These are phyloP conservation scores for Podaxis carcinomalis DNA, from an alignment of 768 basidiomycete genomes.

Conservation along the genomic window DNA sequence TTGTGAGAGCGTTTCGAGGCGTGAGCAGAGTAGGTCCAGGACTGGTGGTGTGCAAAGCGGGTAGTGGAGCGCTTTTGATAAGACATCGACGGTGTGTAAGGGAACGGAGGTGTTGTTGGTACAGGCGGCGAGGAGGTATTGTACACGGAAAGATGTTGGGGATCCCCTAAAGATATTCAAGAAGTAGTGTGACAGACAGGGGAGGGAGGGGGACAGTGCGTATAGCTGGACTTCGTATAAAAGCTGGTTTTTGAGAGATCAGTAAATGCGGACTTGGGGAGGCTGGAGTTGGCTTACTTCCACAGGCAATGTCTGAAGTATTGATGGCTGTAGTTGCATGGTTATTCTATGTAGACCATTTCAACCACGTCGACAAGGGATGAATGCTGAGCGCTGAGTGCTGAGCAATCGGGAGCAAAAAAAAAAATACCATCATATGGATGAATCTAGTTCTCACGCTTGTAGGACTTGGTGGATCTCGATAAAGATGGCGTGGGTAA, in stretches of 20 bases:
- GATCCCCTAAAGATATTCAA: slow-evolving; percentile 50
- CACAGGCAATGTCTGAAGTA: slow-evolving; percentile 12
- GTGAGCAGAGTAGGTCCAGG: slow-evolving; percentile 3
- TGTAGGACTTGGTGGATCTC: not conserved
- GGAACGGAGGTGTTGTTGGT: slow-evolving; percentile 15
- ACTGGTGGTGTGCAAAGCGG: slow-evolving; percentile 56
- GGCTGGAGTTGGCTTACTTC: slow-evolving; percentile 3
- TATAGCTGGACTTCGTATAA: slow-evolving; percentile 74
- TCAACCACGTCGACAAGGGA: not conserved
- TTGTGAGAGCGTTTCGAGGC: slow-evolving; percentile 35
- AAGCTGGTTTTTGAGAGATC: slow-evolving; percentile 34
- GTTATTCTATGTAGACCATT: slow-evolving; percentile 7
- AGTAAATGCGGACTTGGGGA: slow-evolving; percentile 10
- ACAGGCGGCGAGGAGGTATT: slow-evolving; percentile 50
- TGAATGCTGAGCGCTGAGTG: not conserved
- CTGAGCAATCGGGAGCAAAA: not conserved
- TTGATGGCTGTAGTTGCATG: not conserved
- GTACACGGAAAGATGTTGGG: slow-evolving; percentile 55
- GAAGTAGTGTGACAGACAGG: slow-evolving; percentile 51
- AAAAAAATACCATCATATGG: not conserved
- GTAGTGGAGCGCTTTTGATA: slow-evolving; percentile 49
- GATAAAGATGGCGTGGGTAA: too few species aligned
- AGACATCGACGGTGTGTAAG: slow-evolving; percentile 30
- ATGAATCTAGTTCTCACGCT: not conserved
- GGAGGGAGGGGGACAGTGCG: slow-evolving; percentile 62